phyloP scores from a whole-genome alignment of 352 stramenopile species.

The Pythium sukuiense region DNA sequence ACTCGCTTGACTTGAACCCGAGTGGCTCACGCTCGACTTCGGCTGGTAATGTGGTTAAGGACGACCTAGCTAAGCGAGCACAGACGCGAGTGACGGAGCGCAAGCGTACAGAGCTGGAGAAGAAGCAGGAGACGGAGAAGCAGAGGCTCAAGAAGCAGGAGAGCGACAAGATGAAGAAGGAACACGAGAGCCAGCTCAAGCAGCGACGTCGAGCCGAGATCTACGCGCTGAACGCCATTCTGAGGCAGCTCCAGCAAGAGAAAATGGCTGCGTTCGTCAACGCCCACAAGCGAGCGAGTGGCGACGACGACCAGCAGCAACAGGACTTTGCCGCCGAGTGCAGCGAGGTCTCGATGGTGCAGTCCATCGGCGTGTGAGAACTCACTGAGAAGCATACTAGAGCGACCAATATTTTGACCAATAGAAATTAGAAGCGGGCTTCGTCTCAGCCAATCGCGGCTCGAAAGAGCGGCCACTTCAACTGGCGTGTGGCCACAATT shows the following conservation, averaged over 20 bases:
- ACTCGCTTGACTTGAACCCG: slow-evolving; percentile 14
- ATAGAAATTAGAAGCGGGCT: neutral
- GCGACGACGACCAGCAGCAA: slow-evolving; percentile 4
- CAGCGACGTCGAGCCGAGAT: slow-evolving; percentile 65
- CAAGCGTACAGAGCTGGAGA: slow-evolving; percentile 61
- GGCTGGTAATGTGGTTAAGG: slow-evolving; percentile 6
- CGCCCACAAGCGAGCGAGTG: slow-evolving; percentile 30
- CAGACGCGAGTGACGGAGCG: slow-evolving; percentile 54
- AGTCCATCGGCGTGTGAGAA: slow-evolving; percentile 32
- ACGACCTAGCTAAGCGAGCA: slow-evolving; percentile 45
- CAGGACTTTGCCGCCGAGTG: slow-evolving; percentile 11
- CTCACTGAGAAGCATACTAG: neutral
- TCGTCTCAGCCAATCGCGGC: neutral
- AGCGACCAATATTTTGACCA: neutral
- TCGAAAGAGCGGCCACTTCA: neutral
- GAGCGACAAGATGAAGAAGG: slow-evolving; percentile 48
- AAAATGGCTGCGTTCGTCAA: slow-evolving; percentile 58
- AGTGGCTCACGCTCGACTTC: neutral
- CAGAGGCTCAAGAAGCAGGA: slow-evolving; percentile 39
- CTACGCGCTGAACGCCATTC: slow-evolving; percentile 67
- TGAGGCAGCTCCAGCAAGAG: slow-evolving; percentile 62
- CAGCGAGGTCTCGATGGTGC: slow-evolving; percentile 17
- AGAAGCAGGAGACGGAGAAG: slow-evolving; percentile 50
- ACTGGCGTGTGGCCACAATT: neutral
- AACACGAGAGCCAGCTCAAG: slow-evolving; percentile 43